A percentile compares a stretch with the other conserved stretches of the same genome.
These are phyloP conservation scores for Pelargonium fulgidum DNA, from an alignment of 441 rosid genomes.

Conservation along the genomic window DNA sequence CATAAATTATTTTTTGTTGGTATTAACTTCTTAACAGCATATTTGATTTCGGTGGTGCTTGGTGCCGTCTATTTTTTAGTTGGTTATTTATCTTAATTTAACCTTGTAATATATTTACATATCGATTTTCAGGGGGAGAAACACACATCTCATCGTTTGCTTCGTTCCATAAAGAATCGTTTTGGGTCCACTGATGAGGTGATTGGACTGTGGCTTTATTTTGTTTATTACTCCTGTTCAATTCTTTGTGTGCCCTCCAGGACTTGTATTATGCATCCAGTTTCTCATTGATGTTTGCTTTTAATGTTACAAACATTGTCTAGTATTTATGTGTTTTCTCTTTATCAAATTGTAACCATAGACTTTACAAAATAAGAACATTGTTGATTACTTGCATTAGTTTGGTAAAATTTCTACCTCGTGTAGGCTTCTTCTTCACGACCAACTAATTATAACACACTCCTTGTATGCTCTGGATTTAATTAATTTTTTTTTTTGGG, in stretches of 20 bases:
- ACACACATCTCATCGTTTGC: slow-evolving; percentile 73
- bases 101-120: slow-evolving; percentile 1
- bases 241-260: not conserved
- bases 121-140: slow-evolving; percentile 67
- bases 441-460: not conserved
- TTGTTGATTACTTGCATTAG: not conserved
- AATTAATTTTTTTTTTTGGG: not conserved
- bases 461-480: not conserved
- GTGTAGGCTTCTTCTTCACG: not conserved
- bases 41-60: not conserved
- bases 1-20: not conserved
- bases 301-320: not conserved
- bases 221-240: not conserved
- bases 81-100: not conserved
- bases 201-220: slow-evolving; percentile 5
- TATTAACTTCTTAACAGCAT: not conserved
- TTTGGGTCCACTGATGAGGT: slow-evolving; percentile 95
- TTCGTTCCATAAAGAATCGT: slow-evolving; percentile 88
- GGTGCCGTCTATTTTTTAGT: not conserved
- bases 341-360: not conserved
- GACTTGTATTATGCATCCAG: not conserved
- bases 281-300: not conserved
- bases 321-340: not conserved
- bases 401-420: not conserved
- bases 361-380: not conserved